Evolutionary conservation across 768 basidiomycete species (phyloP).

Genomic region (Mycena amicta): DNA sequence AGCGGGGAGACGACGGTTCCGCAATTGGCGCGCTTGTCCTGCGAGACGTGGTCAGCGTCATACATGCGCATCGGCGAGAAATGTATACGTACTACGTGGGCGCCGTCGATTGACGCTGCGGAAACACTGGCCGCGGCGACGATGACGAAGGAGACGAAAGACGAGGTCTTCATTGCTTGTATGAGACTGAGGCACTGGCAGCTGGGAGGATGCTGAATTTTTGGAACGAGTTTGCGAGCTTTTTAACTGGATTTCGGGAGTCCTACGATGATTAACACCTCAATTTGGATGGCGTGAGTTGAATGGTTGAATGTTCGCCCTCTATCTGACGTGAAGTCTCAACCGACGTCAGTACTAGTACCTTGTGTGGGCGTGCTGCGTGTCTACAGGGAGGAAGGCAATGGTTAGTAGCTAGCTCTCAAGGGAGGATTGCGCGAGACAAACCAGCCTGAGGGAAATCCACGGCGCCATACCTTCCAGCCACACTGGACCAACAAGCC

Average conservation of each 20-base stretch:
- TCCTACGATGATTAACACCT: not conserved
- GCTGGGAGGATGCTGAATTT: not conserved
- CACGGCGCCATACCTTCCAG: too few species aligned
- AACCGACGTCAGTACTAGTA: too few species aligned
- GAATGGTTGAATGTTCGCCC: too few species aligned
- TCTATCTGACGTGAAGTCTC: too few species aligned
- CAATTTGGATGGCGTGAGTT: not conserved
- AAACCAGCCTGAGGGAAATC: too few species aligned
- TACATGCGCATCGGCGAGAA: not conserved
- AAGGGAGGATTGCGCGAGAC: too few species aligned
- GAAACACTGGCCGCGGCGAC: not conserved
- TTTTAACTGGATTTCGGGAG: not conserved
- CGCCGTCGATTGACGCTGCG: not conserved
- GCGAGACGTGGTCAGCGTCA: not conserved
- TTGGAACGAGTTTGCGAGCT: not conserved
- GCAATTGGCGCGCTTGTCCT: not conserved
- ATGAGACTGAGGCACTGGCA: not conserved
- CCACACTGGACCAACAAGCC: too few species aligned
- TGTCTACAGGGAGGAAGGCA: too few species aligned
- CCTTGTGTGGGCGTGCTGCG: too few species aligned
- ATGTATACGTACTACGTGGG: not conserved
- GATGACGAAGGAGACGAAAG: not conserved
- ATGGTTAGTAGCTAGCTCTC: too few species aligned
- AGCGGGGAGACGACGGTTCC: not conserved
- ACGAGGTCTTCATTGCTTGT: not conserved